Conservation (phyloP, 805 yeast species). For the Sugiyamaella lignohabitans region DNA sequence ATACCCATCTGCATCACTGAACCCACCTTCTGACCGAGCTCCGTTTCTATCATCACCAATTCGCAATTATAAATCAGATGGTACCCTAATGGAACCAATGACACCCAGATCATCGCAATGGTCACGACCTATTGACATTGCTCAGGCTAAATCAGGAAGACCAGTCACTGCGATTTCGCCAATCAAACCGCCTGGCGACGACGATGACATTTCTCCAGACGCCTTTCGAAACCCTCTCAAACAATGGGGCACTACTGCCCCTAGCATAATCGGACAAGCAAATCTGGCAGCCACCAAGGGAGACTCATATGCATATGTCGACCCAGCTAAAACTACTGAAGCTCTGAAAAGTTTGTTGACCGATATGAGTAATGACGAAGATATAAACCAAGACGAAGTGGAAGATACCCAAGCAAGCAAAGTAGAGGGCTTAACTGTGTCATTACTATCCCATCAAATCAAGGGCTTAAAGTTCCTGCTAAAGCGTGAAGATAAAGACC, state of each 20-base stretch:
- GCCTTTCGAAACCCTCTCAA: neutral
- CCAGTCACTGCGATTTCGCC: neutral
- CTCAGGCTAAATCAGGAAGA: neutral
- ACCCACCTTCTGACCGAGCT: neutral
- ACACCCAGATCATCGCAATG: conserved; percentile 22
- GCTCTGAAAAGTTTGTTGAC: neutral
- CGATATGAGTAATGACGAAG: neutral
- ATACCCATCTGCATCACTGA: neutral
- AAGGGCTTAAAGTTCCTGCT: conserved; percentile 39
- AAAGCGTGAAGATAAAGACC: conserved; percentile 32
- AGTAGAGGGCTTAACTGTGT: conserved; percentile 37
- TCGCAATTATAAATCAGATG: conserved; percentile 9
- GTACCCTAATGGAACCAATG: conserved; percentile 22
- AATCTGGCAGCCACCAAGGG: neutral
- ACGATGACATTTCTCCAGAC: neutral
- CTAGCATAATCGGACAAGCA: neutral
- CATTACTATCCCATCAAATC: conserved; percentile 42
- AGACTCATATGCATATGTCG: neutral
- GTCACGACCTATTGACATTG: conserved; percentile 15
- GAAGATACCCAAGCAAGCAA: conserved; percentile 5
- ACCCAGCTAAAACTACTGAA: neutral
- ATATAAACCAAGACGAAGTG: conserved; percentile 4
- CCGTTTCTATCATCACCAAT: conserved; percentile 13
- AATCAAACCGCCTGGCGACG: neutral
- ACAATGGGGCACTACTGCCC: neutral